Evolutionary conservation across 257 asterid genomes (phyloP).

Genomic region (Solanum ossicruentum): DNA sequence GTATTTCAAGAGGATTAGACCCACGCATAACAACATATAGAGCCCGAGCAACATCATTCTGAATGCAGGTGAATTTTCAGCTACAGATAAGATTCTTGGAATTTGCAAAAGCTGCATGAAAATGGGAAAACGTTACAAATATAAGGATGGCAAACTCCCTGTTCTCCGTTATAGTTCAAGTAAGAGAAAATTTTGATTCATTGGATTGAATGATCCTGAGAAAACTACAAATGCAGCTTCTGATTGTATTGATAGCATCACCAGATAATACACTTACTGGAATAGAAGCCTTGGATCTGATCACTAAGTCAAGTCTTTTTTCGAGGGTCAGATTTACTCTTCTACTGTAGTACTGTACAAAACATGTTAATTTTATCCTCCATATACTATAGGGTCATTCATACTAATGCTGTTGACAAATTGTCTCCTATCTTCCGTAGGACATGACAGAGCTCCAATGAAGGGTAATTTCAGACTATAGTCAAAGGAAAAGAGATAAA

Average conservation of each 20-base stretch:
- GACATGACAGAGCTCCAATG: too few relatives aligned
- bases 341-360: too few relatives aligned
- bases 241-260: constrained; percentile 25
- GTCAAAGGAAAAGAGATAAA: too few relatives aligned
- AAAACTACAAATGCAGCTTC: constrained; percentile 26
- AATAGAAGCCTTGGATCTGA: constrained; percentile 35
- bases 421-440: too few relatives aligned
- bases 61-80: background rate
- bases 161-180: constrained; percentile 35
- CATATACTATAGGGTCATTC: too few relatives aligned
- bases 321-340: too few relatives aligned
- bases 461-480: too few relatives aligned
- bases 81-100: background rate
- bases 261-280: constrained; percentile 34
- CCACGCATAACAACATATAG: too few relatives aligned
- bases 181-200: constrained; percentile 37
- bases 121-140: constrained; percentile 38
- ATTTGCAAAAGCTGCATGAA: constrained; percentile 45
- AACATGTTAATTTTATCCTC: background rate
- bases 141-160: constrained; percentile 55
- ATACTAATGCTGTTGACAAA: too few relatives aligned
- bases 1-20: too few relatives aligned
- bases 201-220: constrained; percentile 25
- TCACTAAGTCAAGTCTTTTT: background rate
- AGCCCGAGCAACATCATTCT: too few relatives aligned